phyloP scores from a whole-genome alignment of 768 basidiomycete species.

The Chlorophyllum brunneum region DNA sequence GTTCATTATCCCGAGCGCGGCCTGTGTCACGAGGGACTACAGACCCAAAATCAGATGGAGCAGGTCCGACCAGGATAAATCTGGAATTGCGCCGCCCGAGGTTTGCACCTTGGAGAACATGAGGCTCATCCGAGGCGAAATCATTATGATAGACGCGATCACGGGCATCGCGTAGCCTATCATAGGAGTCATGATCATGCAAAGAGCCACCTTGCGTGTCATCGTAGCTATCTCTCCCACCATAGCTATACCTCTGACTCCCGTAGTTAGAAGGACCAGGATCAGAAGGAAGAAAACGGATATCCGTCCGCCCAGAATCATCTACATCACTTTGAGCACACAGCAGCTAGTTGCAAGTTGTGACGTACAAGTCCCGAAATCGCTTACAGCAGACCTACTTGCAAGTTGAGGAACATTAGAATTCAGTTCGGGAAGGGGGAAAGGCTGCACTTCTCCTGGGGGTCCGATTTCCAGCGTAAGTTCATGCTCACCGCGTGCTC shows the following conservation, averaged over 20 bases:
- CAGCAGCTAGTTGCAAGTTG: background rate
- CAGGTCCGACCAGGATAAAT: background rate
- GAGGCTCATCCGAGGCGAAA: conserved; percentile 3
- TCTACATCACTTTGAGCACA: background rate
- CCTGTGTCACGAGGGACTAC: background rate
- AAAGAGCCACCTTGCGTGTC: too few species aligned
- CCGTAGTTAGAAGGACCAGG: conserved; percentile 1
- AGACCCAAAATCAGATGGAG: conserved; percentile 1
- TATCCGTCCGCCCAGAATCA: background rate
- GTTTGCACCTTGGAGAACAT: background rate
- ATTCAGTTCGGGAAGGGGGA: background rate
- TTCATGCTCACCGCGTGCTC: background rate
- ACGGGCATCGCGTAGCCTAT: background rate
- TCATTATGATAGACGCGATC: conserved; percentile 3
- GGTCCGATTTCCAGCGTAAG: conserved; percentile 1
- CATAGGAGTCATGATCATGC: background rate
- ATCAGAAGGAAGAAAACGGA: background rate
- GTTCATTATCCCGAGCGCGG: conserved; percentile 35
- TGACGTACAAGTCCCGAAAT: background rate
- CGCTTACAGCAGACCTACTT: background rate
- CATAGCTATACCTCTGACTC: background rate
- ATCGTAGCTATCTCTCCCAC: background rate
- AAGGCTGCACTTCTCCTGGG: background rate
- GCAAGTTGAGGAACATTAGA: too few species aligned
- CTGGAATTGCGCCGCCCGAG: conserved; percentile 5